A percentile compares a stretch with the other conserved stretches of the same genome.
phyloP scores from a whole-genome alignment of 1,284 basidiomycete genomes.

The Pulchroboletus neoregius region DNA sequence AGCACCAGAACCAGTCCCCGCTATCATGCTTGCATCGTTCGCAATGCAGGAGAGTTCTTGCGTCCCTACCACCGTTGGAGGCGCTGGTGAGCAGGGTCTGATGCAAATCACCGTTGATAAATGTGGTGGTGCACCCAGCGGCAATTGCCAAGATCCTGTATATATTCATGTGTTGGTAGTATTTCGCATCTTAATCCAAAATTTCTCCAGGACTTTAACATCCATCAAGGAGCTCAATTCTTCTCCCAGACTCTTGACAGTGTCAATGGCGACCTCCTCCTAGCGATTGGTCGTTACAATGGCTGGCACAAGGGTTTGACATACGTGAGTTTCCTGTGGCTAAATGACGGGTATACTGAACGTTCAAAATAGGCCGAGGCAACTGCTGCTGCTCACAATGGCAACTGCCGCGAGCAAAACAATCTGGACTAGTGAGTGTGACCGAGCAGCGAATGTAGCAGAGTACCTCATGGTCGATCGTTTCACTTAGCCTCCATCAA shows the following conservation, averaged over 20 bases:
- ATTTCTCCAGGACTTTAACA: slow-evolving; percentile 61
- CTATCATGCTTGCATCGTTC: slow-evolving; percentile 79
- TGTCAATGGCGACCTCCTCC: slow-evolving; percentile 53
- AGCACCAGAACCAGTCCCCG: slow-evolving; percentile 13
- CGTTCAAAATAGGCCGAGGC: slow-evolving; percentile 43
- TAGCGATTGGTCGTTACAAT: slow-evolving; percentile 72
- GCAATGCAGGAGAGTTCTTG: slow-evolving; percentile 82
- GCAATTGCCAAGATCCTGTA: slow-evolving; percentile 65
- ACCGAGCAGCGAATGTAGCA: not conserved
- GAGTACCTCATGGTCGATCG: slow-evolving; percentile 10
- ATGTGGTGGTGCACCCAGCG: slow-evolving; percentile 61
- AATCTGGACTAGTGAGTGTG: slow-evolving; percentile 69
- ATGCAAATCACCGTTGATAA: slow-evolving; percentile 86
- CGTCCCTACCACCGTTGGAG: slow-evolving; percentile 65
- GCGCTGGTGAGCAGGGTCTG: slow-evolving; percentile 76
- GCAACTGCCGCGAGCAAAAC: slow-evolving; percentile 72
- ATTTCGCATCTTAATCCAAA: not conserved
- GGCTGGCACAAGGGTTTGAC: slow-evolving; percentile 67
- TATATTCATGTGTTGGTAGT: slow-evolving; percentile 1
- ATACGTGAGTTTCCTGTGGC: slow-evolving; percentile 38
- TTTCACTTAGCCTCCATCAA: slow-evolving; percentile 58
- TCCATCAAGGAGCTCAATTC: slow-evolving; percentile 57
- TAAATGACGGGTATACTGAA: slow-evolving; percentile 11
- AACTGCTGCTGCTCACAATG: slow-evolving; percentile 49
- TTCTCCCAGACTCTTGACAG: slow-evolving; percentile 51